A percentile compares a stretch with the other conserved stretches of the same genome.
These are phyloP conservation scores for Begonia peltatifolia DNA, from an alignment of 306 rosid species.

Conservation along the genomic window DNA sequence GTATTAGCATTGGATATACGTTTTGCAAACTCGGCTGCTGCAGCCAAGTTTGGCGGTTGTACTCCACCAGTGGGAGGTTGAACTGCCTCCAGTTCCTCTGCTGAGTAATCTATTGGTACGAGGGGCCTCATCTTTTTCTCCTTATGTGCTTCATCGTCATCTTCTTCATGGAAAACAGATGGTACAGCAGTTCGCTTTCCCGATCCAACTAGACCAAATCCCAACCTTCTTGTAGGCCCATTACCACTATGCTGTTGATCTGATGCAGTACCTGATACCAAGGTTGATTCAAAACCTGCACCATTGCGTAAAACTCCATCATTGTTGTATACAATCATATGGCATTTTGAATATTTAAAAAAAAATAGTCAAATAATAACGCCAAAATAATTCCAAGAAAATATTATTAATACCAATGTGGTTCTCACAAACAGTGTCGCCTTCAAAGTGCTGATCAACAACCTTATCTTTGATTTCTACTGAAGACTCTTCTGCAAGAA, in stretches of 20 bases:
- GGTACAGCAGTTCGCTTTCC: constrained; percentile 89
- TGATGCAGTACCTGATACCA: constrained; percentile 26
- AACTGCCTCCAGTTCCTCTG: constrained; percentile 89
- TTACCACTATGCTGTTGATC: constrained; percentile 54
- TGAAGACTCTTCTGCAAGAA: constrained; percentile 26
- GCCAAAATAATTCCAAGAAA: too few relatives aligned
- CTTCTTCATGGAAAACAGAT: constrained; percentile 89
- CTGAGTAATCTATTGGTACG: constrained; percentile 96
- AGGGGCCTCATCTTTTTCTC: constrained; percentile 96
- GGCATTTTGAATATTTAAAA: not conserved
- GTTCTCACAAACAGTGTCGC: constrained; percentile 34
- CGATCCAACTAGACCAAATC: constrained; percentile 90
- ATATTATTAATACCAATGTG: constrained; percentile 28
- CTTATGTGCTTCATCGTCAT: constrained; percentile 86
- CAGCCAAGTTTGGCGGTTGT: constrained; percentile 74
- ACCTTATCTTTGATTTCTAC: constrained; percentile 27
- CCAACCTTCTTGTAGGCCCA: constrained; percentile 74
- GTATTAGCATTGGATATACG: constrained; percentile 60
- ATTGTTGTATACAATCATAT: constrained; percentile 22
- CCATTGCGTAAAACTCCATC: constrained; percentile 38
- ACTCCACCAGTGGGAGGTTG: constrained; percentile 53
- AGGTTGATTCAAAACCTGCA: constrained; percentile 36
- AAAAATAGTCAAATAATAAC: too few relatives aligned
- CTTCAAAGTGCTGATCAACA: constrained; percentile 24
- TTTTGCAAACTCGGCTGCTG: constrained; percentile 98